phyloP scores from a whole-genome alignment of 2,329 filamentous ascomycete species.

The Podosphaera leucotricha region DNA sequence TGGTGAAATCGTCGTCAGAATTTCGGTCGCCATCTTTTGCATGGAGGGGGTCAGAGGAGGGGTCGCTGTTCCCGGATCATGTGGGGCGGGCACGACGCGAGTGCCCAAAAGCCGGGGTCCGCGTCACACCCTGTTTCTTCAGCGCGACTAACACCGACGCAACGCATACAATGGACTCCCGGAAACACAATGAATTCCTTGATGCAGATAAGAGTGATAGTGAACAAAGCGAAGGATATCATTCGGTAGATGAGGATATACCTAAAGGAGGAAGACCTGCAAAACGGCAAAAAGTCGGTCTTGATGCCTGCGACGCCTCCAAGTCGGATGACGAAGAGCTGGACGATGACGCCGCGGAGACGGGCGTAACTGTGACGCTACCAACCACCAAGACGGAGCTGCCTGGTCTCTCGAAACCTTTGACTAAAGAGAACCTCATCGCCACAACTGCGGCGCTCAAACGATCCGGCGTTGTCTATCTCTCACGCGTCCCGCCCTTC shows the following conservation, averaged over 20 bases:
- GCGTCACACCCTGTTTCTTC: too few species aligned
- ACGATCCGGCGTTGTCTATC: constrained; percentile 60
- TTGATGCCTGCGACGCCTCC: constrained; percentile 20
- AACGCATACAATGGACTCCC: constrained; percentile 30
- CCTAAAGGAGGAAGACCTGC: constrained; percentile 36
- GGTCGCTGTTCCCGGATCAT: too few species aligned
- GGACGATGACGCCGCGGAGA: constrained; percentile 8
- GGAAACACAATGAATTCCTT: constrained; percentile 52
- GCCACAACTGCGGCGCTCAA: constrained; percentile 38
- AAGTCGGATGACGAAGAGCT: constrained; percentile 9
- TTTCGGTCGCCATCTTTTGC: constrained; percentile 34
- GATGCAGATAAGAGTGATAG: constrained; percentile 34
- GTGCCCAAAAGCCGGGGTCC: too few species aligned
- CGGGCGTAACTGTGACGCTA: constrained; percentile 1
- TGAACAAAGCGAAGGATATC: constrained; percentile 27
- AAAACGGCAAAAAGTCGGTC: constrained; percentile 44
- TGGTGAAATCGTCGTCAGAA: constrained; percentile 64
- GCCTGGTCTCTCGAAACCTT: constrained; percentile 26
- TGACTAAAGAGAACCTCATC: constrained; percentile 45
- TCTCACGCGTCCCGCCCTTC: constrained; percentile 66
- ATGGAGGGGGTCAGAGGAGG: too few species aligned
- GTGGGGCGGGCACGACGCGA: too few species aligned
- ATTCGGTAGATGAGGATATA: constrained; percentile 41
- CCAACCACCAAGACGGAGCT: constrained; percentile 17
- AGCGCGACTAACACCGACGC: not conserved